Conservation (phyloP, 2,329 filamentous ascomycete species). For the Botrytis cinerea region DNA sequence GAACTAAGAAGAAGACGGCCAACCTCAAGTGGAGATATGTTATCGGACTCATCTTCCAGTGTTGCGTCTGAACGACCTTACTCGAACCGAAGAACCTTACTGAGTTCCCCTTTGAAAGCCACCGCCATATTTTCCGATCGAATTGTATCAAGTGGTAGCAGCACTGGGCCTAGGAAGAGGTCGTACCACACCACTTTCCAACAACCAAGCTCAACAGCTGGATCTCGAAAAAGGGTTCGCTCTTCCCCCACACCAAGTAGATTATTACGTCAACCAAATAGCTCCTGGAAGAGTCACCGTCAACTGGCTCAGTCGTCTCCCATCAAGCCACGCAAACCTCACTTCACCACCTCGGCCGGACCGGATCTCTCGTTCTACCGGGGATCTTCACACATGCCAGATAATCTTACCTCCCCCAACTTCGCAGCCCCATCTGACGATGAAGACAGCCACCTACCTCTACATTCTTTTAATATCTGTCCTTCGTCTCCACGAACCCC, state of each 20-base stretch:
- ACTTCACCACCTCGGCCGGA: conserved; percentile 71
- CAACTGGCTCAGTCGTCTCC: conserved; percentile 85
- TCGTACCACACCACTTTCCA: conserved; percentile 61
- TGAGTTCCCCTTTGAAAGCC: conserved; percentile 85
- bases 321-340: conserved; percentile 71
- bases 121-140: conserved; percentile 79
- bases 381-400: conserved; percentile 58
- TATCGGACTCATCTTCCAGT: conserved; percentile 80
- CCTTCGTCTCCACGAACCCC: conserved; percentile 87
- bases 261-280: conserved; percentile 53
- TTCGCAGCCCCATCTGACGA: conserved; percentile 70
- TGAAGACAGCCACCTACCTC: conserved; percentile 78
- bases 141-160: conserved; percentile 68
- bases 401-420: conserved; percentile 60
- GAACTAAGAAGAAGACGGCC: conserved; percentile 69
- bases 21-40: conserved; percentile 65
- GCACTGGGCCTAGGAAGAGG: conserved; percentile 65
- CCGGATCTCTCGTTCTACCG: conserved; percentile 77
- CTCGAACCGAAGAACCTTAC: conserved; percentile 54
- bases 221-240: conserved; percentile 67
- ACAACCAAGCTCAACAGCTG: conserved; percentile 51
- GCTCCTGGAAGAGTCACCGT: conserved; percentile 75
- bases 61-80: conserved; percentile 77
- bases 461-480: conserved; percentile 70
- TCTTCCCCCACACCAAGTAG: conserved; percentile 63